Percentiles rank a stretch among this genome's conserved stretches.
Conservation (phyloP, 108 stramenopile genomes). For the Fistulifera pelliculosa region DNA sequence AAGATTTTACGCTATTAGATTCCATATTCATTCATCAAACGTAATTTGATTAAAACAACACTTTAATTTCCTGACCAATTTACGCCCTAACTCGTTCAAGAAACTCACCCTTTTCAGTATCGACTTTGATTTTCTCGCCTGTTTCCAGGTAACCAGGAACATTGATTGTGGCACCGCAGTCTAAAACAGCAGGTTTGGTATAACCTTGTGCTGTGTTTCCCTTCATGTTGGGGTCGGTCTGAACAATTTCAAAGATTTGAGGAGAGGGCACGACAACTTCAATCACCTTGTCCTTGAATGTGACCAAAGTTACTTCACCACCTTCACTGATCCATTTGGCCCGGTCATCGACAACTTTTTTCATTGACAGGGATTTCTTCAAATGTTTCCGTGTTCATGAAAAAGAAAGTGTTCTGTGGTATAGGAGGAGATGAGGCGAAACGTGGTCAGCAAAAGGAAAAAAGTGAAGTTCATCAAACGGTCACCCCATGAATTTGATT, state of each 20-base stretch:
- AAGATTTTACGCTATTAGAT: too few relatives aligned
- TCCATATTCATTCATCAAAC: too few relatives aligned
- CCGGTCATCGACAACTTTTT: constrained; percentile 54
- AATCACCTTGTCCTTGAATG: constrained; percentile 80
- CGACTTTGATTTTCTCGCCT: constrained; percentile 66
- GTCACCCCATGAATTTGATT: not conserved
- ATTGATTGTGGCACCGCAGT: constrained; percentile 65
- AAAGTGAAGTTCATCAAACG: too few relatives aligned
- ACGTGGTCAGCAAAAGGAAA: too few relatives aligned
- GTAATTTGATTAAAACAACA: too few relatives aligned
- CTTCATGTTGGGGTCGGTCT: constrained; percentile 88
- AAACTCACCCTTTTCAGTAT: constrained; percentile 70
- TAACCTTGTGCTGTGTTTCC: constrained; percentile 90
- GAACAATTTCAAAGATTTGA: constrained; percentile 58
- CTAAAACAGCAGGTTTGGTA: constrained; percentile 70
- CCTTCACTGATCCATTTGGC: constrained; percentile 82
- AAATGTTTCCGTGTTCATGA: constrained; percentile 90
- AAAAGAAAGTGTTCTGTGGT: constrained; percentile 51
- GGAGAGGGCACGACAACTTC: constrained; percentile 75
- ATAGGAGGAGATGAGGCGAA: not conserved
- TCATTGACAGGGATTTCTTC: constrained; percentile 70
- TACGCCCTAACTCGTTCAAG: constrained; percentile 39
- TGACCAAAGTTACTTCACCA: constrained; percentile 62
- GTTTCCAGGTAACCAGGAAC: constrained; percentile 73
- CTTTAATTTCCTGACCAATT: too few relatives aligned